These are phyloP conservation scores for Pholiota molesta DNA, from an alignment of 768 basidiomycete genomes.

Conservation along the genomic window DNA sequence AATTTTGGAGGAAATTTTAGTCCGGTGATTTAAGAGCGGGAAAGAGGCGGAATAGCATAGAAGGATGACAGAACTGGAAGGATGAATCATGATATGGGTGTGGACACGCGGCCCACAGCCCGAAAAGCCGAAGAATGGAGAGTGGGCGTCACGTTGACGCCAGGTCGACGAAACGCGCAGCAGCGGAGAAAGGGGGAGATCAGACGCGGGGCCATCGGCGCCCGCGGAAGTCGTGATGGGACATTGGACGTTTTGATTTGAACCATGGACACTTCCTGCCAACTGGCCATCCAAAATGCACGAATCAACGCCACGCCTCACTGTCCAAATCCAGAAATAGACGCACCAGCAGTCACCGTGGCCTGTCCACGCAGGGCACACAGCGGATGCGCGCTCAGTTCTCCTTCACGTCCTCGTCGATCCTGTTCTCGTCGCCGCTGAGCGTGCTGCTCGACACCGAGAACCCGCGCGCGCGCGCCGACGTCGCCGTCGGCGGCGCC, in stretches of 20 bases:
- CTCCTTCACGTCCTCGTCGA: slow-evolving; percentile 42
- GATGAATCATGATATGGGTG: background rate
- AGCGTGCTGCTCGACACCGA: slow-evolving; percentile 33
- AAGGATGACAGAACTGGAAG: background rate
- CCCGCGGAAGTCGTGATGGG: background rate
- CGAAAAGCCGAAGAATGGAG: background rate
- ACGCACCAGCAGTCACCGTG: background rate
- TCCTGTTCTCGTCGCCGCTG: slow-evolving; percentile 28
- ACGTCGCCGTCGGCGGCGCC: slow-evolving; percentile 9
- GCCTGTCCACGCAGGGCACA: background rate
- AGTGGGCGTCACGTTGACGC: background rate
- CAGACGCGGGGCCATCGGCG: background rate
- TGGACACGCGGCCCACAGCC: background rate
- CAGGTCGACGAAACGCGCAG: background rate
- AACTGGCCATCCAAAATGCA: background rate
- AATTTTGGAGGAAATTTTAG: background rate
- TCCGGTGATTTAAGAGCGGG: background rate
- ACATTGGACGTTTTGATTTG: background rate
- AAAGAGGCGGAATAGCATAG: background rate
- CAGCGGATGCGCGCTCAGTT: slow-evolving; percentile 24
- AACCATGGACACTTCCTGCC: background rate
- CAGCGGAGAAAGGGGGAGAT: background rate
- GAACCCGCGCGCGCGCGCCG: slow-evolving; percentile 32
- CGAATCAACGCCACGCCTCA: background rate
- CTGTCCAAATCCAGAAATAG: background rate